A percentile compares a stretch with the other conserved stretches of the same genome.
These are phyloP conservation scores for Candida maesae DNA, from an alignment of 805 yeast species.

Conservation along the genomic window DNA sequence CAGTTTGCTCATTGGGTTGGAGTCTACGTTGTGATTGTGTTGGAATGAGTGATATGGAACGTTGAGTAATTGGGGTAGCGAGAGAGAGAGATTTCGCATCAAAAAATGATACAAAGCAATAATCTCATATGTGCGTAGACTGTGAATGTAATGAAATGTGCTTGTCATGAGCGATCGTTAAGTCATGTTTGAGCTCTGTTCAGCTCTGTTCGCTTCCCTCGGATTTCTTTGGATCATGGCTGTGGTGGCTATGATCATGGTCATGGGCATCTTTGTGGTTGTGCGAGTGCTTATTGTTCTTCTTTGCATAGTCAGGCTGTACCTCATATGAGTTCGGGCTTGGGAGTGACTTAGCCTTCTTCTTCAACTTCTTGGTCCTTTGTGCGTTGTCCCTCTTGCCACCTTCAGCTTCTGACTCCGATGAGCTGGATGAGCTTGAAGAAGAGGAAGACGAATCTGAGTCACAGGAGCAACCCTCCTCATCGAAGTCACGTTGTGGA, in stretches of 20 bases:
- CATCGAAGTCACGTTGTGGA: slow-evolving; percentile 64
- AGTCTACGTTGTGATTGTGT: slow-evolving; percentile 33
- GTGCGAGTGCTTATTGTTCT: slow-evolving; percentile 15
- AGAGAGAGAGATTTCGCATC: too few relatives aligned
- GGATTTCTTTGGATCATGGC: too few relatives aligned
- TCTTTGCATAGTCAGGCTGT: slow-evolving; percentile 61
- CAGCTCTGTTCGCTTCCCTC: too few relatives aligned
- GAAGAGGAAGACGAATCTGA: slow-evolving; percentile 22
- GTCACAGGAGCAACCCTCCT: slow-evolving; percentile 33
- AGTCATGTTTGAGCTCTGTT: too few relatives aligned
- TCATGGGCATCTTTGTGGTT: slow-evolving; percentile 3
- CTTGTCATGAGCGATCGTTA: too few relatives aligned
- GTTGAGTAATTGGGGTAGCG: too few relatives aligned
- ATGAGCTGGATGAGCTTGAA: slow-evolving; percentile 20
- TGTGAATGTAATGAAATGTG: background rate
- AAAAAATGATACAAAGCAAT: too few relatives aligned
- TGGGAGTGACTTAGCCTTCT: slow-evolving; percentile 27
- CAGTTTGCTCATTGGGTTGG: slow-evolving; percentile 63
- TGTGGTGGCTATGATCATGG: too few relatives aligned
- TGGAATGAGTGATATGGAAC: background rate
- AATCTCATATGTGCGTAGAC: too few relatives aligned
- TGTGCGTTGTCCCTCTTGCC: slow-evolving; percentile 33
- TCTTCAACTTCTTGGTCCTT: slow-evolving; percentile 32
- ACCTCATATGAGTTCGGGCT: slow-evolving; percentile 85
- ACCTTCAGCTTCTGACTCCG: slow-evolving; percentile 33